Percentiles rank a stretch among this genome's conserved stretches.
phyloP scores from a whole-genome alignment of 169 alveolate species.

The Toxoplasma gondii region DNA sequence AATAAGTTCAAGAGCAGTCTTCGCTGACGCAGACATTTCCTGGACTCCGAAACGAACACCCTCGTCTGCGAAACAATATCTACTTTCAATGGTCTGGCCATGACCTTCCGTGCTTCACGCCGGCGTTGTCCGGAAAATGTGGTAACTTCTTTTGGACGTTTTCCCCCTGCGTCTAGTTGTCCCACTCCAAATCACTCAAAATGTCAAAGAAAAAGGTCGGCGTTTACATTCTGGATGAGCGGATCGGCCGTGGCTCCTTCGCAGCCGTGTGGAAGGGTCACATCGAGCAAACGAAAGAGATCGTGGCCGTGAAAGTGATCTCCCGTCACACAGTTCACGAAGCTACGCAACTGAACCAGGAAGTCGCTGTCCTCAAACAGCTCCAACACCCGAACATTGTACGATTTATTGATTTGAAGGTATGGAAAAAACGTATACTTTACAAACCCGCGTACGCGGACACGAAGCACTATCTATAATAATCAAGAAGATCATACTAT shows the following conservation, averaged over 20 bases:
- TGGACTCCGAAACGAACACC: too few species aligned
- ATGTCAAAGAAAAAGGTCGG: conserved; percentile 56
- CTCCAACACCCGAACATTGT: conserved; percentile 59
- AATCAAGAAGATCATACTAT: too few species aligned
- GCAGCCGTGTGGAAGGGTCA: conserved; percentile 57
- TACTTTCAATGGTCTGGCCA: too few species aligned
- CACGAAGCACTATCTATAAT: not conserved
- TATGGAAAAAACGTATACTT: not conserved
- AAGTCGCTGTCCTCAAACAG: conserved; percentile 37
- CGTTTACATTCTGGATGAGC: conserved; percentile 49
- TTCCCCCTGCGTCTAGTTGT: not conserved
- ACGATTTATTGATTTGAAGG: conserved; percentile 47
- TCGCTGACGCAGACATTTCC: too few species aligned
- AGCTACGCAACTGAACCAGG: conserved; percentile 58
- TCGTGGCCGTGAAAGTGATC: conserved; percentile 53
- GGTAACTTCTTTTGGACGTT: not conserved
- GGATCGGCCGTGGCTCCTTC: conserved; percentile 59
- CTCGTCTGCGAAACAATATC: too few species aligned
- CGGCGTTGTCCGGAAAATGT: not conserved
- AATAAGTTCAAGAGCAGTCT: too few species aligned
- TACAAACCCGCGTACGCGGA: not conserved
- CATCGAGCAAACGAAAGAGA: conserved; percentile 34
- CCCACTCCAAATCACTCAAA: not conserved
- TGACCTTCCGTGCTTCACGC: too few species aligned
- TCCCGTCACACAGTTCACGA: conserved; percentile 39